These are phyloP conservation scores for Cladosporium sp. DNA, from an alignment of 2,329 filamentous ascomycete species.

Conservation along the genomic window DNA sequence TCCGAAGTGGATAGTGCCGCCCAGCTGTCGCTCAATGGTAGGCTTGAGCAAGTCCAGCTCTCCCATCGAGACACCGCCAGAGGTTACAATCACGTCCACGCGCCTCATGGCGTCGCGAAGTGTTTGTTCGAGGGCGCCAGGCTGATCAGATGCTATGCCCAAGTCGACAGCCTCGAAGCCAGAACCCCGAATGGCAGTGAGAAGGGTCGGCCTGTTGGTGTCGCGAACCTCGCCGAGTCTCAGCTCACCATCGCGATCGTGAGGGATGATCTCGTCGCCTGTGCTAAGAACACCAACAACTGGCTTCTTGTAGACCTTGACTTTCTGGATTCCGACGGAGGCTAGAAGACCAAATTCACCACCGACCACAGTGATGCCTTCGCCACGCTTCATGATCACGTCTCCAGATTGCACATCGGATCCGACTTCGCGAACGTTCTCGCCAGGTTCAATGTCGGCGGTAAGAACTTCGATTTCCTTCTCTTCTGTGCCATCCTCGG, in stretches of 20 bases:
- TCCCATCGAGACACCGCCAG: conserved; percentile 95
- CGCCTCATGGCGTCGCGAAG: conserved; percentile 73
- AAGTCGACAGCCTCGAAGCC: conserved; percentile 82
- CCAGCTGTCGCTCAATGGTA: conserved; percentile 85
- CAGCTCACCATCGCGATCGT: conserved; percentile 64
- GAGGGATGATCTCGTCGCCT: conserved; percentile 87
- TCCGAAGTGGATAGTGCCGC: conserved; percentile 93
- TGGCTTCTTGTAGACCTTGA: conserved; percentile 74
- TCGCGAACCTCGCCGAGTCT: conserved; percentile 85
- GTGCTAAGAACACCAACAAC: conserved; percentile 87
- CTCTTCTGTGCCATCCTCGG: conserved; percentile 81
- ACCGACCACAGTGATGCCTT: conserved; percentile 81
- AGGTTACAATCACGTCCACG: conserved; percentile 84
- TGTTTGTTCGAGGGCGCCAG: conserved; percentile 72
- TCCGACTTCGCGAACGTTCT: conserved; percentile 89
- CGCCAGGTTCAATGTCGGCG: conserved; percentile 70
- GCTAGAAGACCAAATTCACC: conserved; percentile 90
- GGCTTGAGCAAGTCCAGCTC: conserved; percentile 96
- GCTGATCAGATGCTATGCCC: conserved; percentile 77
- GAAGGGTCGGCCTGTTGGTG: conserved; percentile 84
- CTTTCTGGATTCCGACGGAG: conserved; percentile 73
- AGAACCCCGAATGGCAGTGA: conserved; percentile 73
- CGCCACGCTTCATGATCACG: conserved; percentile 72
- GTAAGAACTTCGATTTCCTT: conserved; percentile 84
- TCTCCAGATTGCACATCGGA: conserved; percentile 76